These are phyloP conservation scores for Corylus avellana DNA, from an alignment of 306 rosid genomes.

Conservation along the genomic window DNA sequence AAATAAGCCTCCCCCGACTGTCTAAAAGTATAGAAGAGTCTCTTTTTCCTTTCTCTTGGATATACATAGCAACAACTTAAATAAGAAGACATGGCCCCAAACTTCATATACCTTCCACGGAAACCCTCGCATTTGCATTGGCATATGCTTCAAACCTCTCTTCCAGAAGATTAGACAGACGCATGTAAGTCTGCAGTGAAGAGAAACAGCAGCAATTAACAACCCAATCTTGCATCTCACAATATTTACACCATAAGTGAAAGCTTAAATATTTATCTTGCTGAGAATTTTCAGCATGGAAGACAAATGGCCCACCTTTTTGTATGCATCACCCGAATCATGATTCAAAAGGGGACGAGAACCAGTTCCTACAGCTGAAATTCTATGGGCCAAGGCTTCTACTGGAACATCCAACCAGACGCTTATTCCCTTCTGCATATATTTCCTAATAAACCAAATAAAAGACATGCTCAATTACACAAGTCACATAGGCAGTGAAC, in stretches of 20 bases:
- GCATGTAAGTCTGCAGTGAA: conserved; percentile 65
- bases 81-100: conserved; percentile 2
- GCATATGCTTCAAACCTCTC: conserved; percentile 79
- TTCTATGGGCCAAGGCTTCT: conserved; percentile 90
- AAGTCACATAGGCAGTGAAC: conserved; percentile 11
- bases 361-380: conserved; percentile 79
- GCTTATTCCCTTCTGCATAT: conserved; percentile 85
- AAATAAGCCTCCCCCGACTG: neutral
- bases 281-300: conserved; percentile 9
- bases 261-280: neutral
- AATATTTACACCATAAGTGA: neutral
- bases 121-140: conserved; percentile 80
- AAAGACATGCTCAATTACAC: conserved; percentile 13
- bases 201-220: conserved; percentile 3
- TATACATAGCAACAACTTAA: conserved; percentile 6
- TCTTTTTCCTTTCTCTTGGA: neutral
- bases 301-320: conserved; percentile 51
- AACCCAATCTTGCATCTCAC: neutral
- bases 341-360: conserved; percentile 91
- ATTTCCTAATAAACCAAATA: conserved; percentile 58
- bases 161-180: conserved; percentile 70
- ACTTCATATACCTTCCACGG: conserved; percentile 64
- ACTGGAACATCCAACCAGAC: conserved; percentile 95
- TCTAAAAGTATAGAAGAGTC: neutral
- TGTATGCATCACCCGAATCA: conserved; percentile 75